A percentile compares a stretch with the other conserved stretches of the same genome.
phyloP scores from a whole-genome alignment of 306 rosid species.

The Trifolium subterraneum region DNA sequence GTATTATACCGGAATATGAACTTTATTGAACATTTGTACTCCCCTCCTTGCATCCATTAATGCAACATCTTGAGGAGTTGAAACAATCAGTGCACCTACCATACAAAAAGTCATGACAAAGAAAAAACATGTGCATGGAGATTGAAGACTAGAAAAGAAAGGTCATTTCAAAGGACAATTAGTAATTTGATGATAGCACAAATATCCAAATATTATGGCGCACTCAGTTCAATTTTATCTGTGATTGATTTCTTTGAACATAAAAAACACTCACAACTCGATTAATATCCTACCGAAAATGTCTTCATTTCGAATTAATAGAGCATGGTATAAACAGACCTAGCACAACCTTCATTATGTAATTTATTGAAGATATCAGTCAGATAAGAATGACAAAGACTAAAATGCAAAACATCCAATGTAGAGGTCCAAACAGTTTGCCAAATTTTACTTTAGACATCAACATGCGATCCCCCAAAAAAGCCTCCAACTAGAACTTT shows the following conservation, averaged over 20 bases:
- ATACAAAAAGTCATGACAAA: constrained; percentile 42
- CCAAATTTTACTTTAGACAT: constrained; percentile 6
- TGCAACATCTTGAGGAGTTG: constrained; percentile 99
- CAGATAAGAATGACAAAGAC: constrained; percentile 28
- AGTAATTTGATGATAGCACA: not conserved
- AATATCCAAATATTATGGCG: constrained; percentile 25
- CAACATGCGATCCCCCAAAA: constrained; percentile 8
- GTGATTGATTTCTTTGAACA: constrained; percentile 4
- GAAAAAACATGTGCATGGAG: not conserved
- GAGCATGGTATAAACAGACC: constrained; percentile 11
- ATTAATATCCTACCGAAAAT: constrained; percentile 18
- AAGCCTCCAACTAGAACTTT: constrained; percentile 26
- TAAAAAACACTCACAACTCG: constrained; percentile 3
- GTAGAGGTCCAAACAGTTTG: constrained; percentile 32
- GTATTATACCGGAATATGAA: constrained; percentile 77
- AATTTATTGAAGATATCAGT: constrained; percentile 19
- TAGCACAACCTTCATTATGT: constrained; percentile 18
- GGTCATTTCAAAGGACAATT: constrained; percentile 22
- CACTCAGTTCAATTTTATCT: not conserved
- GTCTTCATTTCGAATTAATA: not conserved
- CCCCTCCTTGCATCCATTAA: constrained; percentile 97
- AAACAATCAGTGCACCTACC: constrained; percentile 90
- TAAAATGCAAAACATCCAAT: constrained; percentile 15
- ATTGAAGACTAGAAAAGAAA: constrained; percentile 21
- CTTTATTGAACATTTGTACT: constrained; percentile 88